A percentile compares a stretch with the other conserved stretches of the same genome.
phyloP scores from a whole-genome alignment of 2,329 filamentous ascomycete genomes.

The Calonectria ilicicola region DNA sequence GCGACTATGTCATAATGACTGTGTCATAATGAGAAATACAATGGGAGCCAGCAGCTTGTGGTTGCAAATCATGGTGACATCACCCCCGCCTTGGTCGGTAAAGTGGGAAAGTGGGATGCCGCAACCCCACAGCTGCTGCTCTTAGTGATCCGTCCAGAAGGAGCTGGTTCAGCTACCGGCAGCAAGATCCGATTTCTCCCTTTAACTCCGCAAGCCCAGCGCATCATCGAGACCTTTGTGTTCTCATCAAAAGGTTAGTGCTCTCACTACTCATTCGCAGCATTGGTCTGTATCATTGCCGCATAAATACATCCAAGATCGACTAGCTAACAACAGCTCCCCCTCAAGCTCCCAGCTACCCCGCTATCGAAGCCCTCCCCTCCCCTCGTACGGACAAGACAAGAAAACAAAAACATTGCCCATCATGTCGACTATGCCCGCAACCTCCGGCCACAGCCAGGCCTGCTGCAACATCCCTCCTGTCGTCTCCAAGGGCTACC shows the following conservation, averaged over 20 bases:
- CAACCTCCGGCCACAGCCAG: constrained; percentile 65
- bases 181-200: background rate
- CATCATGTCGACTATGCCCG: constrained; percentile 63
- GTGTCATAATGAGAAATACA: background rate
- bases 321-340: background rate
- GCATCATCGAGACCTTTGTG: background rate
- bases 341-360: background rate
- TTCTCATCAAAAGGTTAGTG: background rate
- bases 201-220: background rate
- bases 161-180: background rate
- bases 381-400: background rate
- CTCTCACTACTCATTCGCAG: background rate
- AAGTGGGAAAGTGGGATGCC: background rate
- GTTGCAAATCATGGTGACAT: constrained; percentile 18
- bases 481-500: constrained; percentile 66
- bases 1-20: too few relatives aligned
- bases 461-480: constrained; percentile 71
- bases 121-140: constrained; percentile 1
- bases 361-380: background rate
- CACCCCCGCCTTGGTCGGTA: constrained; percentile 4
- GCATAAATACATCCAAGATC: background rate
- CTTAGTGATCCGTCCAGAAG: background rate
- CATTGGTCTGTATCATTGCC: background rate
- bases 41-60: too few relatives aligned
- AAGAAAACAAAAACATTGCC: constrained; percentile 11